Percentiles rank a stretch among this genome's conserved stretches.
phyloP scores from a whole-genome alignment of 164 flowering plant species.

The grape (Vitis vinifera) region DNA sequence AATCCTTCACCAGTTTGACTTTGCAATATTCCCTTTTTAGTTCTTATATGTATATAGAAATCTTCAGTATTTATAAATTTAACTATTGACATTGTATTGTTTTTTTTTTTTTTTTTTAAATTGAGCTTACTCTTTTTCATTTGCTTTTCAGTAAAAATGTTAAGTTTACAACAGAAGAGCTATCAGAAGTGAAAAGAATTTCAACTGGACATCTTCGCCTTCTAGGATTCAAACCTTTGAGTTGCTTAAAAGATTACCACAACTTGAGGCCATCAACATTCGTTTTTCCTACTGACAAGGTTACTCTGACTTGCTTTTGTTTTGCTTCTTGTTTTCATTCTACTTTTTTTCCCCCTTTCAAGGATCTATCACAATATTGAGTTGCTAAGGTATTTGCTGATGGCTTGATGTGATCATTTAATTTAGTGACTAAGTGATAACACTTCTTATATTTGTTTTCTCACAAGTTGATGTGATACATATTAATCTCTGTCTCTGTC shows the following conservation, averaged over 20 bases:
- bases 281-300: slow-evolving; percentile 91
- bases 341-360: not conserved
- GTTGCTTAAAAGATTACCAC: slow-evolving; percentile 85
- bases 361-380: too few species aligned
- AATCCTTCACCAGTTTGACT: not conserved
- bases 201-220: slow-evolving; percentile 75
- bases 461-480: too few species aligned
- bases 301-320: slow-evolving; percentile 11
- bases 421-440: too few species aligned
- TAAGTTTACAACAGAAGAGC: slow-evolving; percentile 63
- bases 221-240: slow-evolving; percentile 91
- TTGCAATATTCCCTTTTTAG: not conserved
- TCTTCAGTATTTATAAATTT: not conserved
- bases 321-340: not conserved
- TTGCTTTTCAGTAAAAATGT: slow-evolving; percentile 51
- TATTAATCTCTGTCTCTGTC: too few species aligned
- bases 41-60: not conserved
- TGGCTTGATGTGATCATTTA: too few species aligned
- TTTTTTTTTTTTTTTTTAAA: not conserved
- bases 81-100: not conserved
- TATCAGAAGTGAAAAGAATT: slow-evolving; percentile 72
- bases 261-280: slow-evolving; percentile 93
- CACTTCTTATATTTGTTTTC: too few species aligned
- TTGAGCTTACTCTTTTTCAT: slow-evolving; percentile 2
- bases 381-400: too few species aligned